Conservation (phyloP, 2,329 filamentous ascomycete genomes). For the Colletotrichum noveboracense region DNA sequence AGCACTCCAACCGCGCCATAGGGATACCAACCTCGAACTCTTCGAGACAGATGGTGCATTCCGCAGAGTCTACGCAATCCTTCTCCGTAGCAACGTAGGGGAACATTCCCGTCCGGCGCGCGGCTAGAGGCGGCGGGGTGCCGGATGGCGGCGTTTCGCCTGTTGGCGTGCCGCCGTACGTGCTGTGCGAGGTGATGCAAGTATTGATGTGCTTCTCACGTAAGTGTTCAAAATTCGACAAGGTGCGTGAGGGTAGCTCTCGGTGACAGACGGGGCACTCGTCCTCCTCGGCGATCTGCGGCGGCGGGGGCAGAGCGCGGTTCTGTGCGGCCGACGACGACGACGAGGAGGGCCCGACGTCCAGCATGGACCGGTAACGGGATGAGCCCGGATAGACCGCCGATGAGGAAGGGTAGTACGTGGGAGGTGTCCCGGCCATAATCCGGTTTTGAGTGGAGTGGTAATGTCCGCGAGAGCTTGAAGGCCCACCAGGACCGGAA, state of each 20-base stretch:
- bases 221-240: slow-evolving; percentile 58
- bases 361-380: slow-evolving; percentile 33
- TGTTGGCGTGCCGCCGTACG: slow-evolving; percentile 44
- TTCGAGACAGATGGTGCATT: slow-evolving; percentile 72
- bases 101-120: slow-evolving; percentile 65
- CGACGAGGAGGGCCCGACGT: slow-evolving; percentile 36
- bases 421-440: slow-evolving; percentile 42
- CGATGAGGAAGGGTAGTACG: slow-evolving; percentile 33
- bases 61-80: slow-evolving; percentile 70
- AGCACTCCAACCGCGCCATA: slow-evolving; percentile 71
- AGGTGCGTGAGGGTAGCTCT: slow-evolving; percentile 66
- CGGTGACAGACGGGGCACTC: slow-evolving; percentile 79
- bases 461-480: slow-evolving; percentile 33
- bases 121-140: slow-evolving; percentile 35
- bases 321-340: slow-evolving; percentile 41
- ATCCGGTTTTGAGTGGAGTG: slow-evolving; percentile 43
- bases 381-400: slow-evolving; percentile 24
- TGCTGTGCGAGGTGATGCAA: slow-evolving; percentile 63
- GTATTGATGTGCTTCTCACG: slow-evolving; percentile 63
- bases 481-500: slow-evolving; percentile 26
- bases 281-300: slow-evolving; percentile 72
- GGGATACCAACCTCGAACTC: slow-evolving; percentile 66
- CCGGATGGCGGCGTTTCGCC: slow-evolving; percentile 23
- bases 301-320: slow-evolving; percentile 45
- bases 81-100: slow-evolving; percentile 70